Evolutionary conservation across 2,329 filamentous ascomycete species (phyloP).

Genomic region (Cladosporium sp.): DNA sequence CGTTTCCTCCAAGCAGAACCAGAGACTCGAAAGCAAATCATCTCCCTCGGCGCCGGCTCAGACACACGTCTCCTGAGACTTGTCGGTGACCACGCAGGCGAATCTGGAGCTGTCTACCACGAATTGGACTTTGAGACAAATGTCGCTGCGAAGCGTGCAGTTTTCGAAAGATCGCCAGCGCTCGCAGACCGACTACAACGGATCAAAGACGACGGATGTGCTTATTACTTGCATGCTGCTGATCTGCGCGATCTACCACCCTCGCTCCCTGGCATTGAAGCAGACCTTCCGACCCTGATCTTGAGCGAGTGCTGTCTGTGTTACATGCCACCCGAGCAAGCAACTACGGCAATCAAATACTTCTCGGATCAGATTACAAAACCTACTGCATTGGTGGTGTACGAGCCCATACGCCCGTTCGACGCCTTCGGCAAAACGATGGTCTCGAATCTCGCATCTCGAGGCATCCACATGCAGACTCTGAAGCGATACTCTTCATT

Average conservation of each 20-base stretch:
- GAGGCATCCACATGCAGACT: slow-evolving; percentile 83
- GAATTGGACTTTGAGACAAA: slow-evolving; percentile 87
- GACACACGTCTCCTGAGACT: slow-evolving; percentile 86
- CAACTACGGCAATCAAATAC: slow-evolving; percentile 50
- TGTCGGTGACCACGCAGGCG: slow-evolving; percentile 40
- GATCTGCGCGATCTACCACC: slow-evolving; percentile 65
- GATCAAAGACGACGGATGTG: slow-evolving; percentile 33
- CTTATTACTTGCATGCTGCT: slow-evolving; percentile 57
- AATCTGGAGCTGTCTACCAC: slow-evolving; percentile 68
- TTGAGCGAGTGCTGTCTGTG: slow-evolving; percentile 95
- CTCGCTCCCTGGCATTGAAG: slow-evolving; percentile 48
- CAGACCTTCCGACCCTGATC: slow-evolving; percentile 72
- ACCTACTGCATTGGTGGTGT: slow-evolving; percentile 67
- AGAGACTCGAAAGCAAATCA: slow-evolving; percentile 61
- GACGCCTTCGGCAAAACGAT: slow-evolving; percentile 91
- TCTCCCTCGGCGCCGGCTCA: slow-evolving; percentile 90
- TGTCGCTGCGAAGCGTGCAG: slow-evolving; percentile 31
- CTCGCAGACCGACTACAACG: slow-evolving; percentile 24
- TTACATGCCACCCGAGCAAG: slow-evolving; percentile 70
- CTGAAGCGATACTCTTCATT: slow-evolving; percentile 70
- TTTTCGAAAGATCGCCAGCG: slow-evolving; percentile 27
- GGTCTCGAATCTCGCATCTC: slow-evolving; percentile 80
- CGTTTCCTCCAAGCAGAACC: slow-evolving; percentile 59
- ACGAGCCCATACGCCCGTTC: slow-evolving; percentile 82
- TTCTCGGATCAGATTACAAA: slow-evolving; percentile 40